A percentile compares a stretch with the other conserved stretches of the same genome.
Evolutionary conservation across 768 basidiomycete species (phyloP).

Genomic region (Flagelloscypha sp.): DNA sequence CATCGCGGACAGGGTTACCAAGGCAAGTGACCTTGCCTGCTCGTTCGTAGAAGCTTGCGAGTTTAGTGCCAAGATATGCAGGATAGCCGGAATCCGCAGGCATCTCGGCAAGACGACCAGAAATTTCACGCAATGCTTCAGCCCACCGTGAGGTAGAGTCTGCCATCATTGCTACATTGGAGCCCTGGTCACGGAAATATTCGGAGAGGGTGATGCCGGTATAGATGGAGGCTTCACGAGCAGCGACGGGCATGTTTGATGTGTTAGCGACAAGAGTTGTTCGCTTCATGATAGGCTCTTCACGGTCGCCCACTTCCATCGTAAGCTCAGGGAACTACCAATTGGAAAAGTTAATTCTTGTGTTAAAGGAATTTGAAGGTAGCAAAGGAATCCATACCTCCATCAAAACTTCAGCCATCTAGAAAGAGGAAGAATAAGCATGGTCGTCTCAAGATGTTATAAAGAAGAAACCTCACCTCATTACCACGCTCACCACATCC

Average conservation of each 20-base stretch:
- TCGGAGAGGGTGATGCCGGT: conserved; percentile 98
- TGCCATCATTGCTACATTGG: conserved; percentile 98
- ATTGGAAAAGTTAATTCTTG: conserved; percentile 18
- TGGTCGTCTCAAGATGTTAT: background rate
- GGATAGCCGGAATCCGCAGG: conserved; percentile 99
- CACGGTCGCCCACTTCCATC: conserved; percentile 84
- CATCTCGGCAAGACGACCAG: conserved; percentile 98
- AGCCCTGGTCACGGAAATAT: conserved; percentile 99
- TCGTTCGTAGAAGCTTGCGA: conserved; percentile 97
- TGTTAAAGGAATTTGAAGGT: too few species aligned
- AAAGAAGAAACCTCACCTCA: conserved; percentile 45
- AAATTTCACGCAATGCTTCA: conserved; percentile 97
- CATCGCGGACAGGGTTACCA: conserved; percentile 80
- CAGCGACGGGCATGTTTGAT: conserved; percentile 99
- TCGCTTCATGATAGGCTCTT: conserved; percentile 99
- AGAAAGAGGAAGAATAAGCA: conserved; percentile 5
- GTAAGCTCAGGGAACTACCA: conserved; percentile 81
- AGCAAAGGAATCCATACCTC: conserved; percentile 48
- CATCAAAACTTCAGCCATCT: conserved; percentile 99
- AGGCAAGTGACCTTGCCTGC: conserved; percentile 93
- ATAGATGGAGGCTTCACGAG: conserved; percentile 98
- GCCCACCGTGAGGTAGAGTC: conserved; percentile 99
- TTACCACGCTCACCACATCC: conserved; percentile 99
- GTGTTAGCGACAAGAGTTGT: conserved; percentile 98
- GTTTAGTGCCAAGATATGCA: conserved; percentile 90